These are phyloP conservation scores for Aquanectria penicillioides DNA, from an alignment of 2,329 filamentous ascomycete species.

Conservation along the genomic window DNA sequence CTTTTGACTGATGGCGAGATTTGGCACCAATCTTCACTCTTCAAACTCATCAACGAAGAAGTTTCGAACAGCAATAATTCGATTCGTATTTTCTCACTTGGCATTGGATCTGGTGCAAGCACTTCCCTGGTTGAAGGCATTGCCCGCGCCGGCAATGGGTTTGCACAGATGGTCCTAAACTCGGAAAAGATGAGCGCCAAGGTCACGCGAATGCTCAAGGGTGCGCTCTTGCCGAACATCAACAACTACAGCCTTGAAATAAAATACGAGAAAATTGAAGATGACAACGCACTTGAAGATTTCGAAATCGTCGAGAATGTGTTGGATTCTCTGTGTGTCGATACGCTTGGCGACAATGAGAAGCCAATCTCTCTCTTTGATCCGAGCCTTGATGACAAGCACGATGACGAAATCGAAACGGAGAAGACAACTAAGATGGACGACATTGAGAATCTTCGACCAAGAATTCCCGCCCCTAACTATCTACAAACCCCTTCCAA, in stretches of 20 bases:
- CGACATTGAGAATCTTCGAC: constrained; percentile 60
- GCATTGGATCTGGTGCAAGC: constrained; percentile 61
- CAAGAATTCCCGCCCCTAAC: constrained; percentile 61
- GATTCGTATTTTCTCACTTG: constrained; percentile 64
- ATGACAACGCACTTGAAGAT: constrained; percentile 54
- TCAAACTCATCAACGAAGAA: constrained; percentile 55
- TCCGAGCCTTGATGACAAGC: constrained; percentile 51
- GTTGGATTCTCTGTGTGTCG: constrained; percentile 56
- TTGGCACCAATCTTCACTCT: constrained; percentile 56
- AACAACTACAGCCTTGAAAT: constrained; percentile 71
- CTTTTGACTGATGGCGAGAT: constrained; percentile 67
- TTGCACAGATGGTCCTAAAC: constrained; percentile 68
- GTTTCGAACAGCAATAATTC: constrained; percentile 51
- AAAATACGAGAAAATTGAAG: constrained; percentile 56
- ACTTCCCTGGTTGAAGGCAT: constrained; percentile 64
- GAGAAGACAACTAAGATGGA: constrained; percentile 27
- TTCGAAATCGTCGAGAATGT: constrained; percentile 66
- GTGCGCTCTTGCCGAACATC: constrained; percentile 72
- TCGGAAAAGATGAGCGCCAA: constrained; percentile 74
- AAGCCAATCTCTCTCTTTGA: constrained; percentile 70
- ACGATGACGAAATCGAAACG: constrained; percentile 51
- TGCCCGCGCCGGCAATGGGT: constrained; percentile 64
- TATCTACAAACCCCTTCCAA: constrained; percentile 71
- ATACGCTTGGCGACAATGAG: constrained; percentile 22
- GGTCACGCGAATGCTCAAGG: constrained; percentile 79